Conservation (phyloP, 2,329 filamentous ascomycete genomes). For the Bipolaris victoriae region DNA sequence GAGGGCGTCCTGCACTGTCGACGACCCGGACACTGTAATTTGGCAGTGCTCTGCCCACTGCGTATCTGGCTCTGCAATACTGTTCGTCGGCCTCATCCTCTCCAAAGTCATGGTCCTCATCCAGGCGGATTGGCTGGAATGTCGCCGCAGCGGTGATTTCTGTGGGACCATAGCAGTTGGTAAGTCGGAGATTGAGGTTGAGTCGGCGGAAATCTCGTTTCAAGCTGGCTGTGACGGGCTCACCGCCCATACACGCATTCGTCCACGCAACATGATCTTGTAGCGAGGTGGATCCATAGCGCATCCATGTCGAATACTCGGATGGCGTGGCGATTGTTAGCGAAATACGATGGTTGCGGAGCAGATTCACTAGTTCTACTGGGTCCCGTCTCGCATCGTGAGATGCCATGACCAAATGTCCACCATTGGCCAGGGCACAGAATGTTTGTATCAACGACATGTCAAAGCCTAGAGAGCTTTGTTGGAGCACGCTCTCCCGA, state of each 20-base stretch:
- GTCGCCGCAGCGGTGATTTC: conserved; percentile 5
- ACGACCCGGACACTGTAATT: conserved; percentile 46
- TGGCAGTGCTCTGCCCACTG: not conserved
- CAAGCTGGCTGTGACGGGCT: conserved; percentile 9
- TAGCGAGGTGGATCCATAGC: conserved; percentile 25
- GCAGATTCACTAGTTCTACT: conserved; percentile 43
- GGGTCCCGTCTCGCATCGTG: conserved; percentile 43
- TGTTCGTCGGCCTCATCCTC: too few species aligned
- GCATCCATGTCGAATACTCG: conserved; percentile 45
- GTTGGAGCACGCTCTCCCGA: not conserved
- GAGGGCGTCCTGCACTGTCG: conserved; percentile 44
- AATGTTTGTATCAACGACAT: not conserved
- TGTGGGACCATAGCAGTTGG: conserved; percentile 28
- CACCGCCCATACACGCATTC: conserved; percentile 38
- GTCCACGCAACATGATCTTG: conserved; percentile 31
- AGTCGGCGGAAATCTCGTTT: conserved; percentile 2
- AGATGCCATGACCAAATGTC: conserved; percentile 38
- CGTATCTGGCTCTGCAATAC: too few species aligned
- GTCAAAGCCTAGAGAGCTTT: not conserved
- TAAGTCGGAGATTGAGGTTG: conserved; percentile 3
- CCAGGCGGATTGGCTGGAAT: conserved; percentile 19
- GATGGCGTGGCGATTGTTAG: conserved; percentile 52
- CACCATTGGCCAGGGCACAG: not conserved
- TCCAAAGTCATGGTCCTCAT: not conserved
- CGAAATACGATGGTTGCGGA: conserved; percentile 47